Evolutionary conservation across 345 rosid species (phyloP).

Genomic region (Acer negundo): DNA sequence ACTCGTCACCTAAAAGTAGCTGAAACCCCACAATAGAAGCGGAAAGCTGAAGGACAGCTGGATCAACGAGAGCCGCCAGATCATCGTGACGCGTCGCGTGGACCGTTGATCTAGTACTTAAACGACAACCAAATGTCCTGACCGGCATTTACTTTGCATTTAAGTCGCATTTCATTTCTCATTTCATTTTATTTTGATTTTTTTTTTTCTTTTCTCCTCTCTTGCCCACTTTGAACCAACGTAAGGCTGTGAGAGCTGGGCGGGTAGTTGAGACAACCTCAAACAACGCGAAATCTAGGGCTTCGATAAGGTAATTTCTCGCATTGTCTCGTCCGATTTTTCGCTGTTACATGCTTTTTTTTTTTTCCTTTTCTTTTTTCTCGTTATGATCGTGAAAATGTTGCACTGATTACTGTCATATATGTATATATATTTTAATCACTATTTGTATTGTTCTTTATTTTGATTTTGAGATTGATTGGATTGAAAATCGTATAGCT

Average conservation of each 20-base stretch:
- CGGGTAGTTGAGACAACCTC: conserved; percentile 15
- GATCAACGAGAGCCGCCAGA: conserved; percentile 19
- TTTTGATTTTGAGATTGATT: neutral
- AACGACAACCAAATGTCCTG: neutral
- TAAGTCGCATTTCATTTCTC: conserved; percentile 17
- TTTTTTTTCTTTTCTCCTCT: neutral
- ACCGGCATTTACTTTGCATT: conserved; percentile 12
- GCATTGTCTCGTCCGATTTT: neutral
- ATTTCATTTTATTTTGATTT: conserved; percentile 3
- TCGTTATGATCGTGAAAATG: neutral
- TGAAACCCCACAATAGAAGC: neutral
- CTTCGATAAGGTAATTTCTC: conserved; percentile 15
- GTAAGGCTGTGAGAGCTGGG: conserved; percentile 15
- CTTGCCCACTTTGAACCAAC: neutral
- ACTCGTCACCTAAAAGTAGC: neutral
- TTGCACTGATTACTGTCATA: neutral
- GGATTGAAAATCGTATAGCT: neutral
- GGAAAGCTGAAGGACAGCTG: conserved; percentile 18
- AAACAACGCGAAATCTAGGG: conserved; percentile 12
- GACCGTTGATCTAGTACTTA: conserved; percentile 21
- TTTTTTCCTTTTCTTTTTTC: no score
- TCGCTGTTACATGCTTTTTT: neutral
- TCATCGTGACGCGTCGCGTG: conserved; percentile 9
- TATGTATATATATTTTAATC: no score
- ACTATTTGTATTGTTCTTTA: no score